Evolutionary conservation across 2,329 filamentous ascomycete genomes (phyloP).

Genomic region (Clonostachys sp.): DNA sequence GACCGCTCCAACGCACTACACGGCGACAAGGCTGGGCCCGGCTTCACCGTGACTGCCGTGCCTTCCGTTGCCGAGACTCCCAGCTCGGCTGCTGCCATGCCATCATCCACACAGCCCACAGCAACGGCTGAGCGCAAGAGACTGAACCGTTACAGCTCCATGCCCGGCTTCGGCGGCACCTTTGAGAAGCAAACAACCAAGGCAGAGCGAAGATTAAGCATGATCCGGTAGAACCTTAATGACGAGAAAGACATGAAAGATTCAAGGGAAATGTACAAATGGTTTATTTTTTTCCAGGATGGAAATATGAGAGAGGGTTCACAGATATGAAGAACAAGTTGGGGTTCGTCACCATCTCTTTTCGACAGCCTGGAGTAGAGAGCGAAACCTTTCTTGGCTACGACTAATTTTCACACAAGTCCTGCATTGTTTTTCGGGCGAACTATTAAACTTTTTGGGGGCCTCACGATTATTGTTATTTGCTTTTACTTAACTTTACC

Average conservation of each 20-base stretch:
- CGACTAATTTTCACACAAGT: too few relatives aligned
- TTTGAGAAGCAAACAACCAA: conserved; percentile 27
- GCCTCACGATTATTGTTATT: too few relatives aligned
- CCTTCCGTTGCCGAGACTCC: conserved; percentile 3
- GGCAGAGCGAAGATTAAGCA: conserved; percentile 35
- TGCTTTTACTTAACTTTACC: too few relatives aligned
- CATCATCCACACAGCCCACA: not conserved
- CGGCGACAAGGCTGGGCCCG: conserved; percentile 20
- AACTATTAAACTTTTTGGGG: too few relatives aligned
- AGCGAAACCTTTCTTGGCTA: too few relatives aligned
- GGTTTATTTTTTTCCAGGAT: conserved; percentile 8
- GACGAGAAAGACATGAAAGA: conserved; percentile 2
- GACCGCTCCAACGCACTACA: conserved; percentile 28
- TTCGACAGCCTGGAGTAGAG: too few relatives aligned
- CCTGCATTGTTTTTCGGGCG: too few relatives aligned
- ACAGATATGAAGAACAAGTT: too few relatives aligned
- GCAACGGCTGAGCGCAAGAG: conserved; percentile 33
- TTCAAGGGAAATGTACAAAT: conserved; percentile 1
- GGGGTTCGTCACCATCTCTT: too few relatives aligned
- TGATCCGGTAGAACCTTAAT: conserved; percentile 20
- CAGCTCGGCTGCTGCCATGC: not conserved
- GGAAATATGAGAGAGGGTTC: too few relatives aligned
- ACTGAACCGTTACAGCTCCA: conserved; percentile 50
- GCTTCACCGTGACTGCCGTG: conserved; percentile 15
- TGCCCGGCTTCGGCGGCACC: conserved; percentile 44